Conservation (phyloP, 768 basidiomycete genomes). For the Solioccasus polychromus region DNA sequence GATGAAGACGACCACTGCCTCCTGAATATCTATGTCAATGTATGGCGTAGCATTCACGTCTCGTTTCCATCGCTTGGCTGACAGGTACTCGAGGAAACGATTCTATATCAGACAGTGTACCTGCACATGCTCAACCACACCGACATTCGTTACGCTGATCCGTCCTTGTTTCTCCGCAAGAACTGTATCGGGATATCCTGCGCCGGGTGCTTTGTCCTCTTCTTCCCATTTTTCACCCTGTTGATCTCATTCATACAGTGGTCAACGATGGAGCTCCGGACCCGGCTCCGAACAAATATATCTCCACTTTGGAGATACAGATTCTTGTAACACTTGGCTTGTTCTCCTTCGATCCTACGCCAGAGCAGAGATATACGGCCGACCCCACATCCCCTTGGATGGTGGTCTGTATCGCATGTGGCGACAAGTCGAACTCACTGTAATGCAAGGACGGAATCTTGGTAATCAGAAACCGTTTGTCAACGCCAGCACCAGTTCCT, state of each 20-base stretch:
- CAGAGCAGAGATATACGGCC: slow-evolving; percentile 74
- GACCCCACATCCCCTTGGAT: slow-evolving; percentile 48
- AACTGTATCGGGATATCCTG: slow-evolving; percentile 73
- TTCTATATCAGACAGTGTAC: slow-evolving; percentile 69
- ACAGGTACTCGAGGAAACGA: slow-evolving; percentile 52
- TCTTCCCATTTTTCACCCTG: slow-evolving; percentile 3
- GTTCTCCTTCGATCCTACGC: slow-evolving; percentile 80
- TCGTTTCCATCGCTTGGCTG: slow-evolving; percentile 4
- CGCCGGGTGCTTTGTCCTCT: slow-evolving; percentile 42
- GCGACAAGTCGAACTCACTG: slow-evolving; percentile 73
- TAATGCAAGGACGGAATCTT: slow-evolving; percentile 73
- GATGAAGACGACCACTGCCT: slow-evolving; percentile 68
- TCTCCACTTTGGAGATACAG: slow-evolving; percentile 64
- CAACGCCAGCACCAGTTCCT: slow-evolving; percentile 22
- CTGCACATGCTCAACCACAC: slow-evolving; percentile 73
- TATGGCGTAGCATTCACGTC: slow-evolving; percentile 37
- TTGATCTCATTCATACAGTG: slow-evolving; percentile 35
- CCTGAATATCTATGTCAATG: slow-evolving; percentile 74
- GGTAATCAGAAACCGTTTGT: slow-evolving; percentile 45
- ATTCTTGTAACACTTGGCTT: slow-evolving; percentile 71
- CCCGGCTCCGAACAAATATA: slow-evolving; percentile 64
- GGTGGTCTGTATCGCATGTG: slow-evolving; percentile 86
- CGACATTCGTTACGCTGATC: slow-evolving; percentile 75
- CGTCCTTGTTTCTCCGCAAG: slow-evolving; percentile 73
- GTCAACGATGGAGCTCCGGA: slow-evolving; percentile 57